phyloP scores from a whole-genome alignment of 228 moss, liverwort and hornwort species.

The Sphagnum fallax region DNA sequence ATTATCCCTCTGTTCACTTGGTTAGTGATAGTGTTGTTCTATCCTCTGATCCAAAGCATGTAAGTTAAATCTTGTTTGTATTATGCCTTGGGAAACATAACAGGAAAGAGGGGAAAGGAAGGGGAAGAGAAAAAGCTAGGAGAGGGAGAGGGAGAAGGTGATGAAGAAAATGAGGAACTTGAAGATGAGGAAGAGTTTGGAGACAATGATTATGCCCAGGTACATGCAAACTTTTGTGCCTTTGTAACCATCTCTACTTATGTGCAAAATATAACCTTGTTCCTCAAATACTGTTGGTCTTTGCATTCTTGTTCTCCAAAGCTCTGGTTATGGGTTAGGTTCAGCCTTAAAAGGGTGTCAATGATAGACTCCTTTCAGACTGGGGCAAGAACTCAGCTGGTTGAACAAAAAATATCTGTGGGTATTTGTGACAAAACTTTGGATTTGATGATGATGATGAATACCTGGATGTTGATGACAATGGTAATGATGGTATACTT shows the following conservation, averaged over 20 bases:
- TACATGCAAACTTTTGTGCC: conserved; percentile 8
- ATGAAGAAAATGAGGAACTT: conserved; percentile 71
- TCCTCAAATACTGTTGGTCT: conserved; percentile 3
- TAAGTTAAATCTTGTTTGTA: background rate
- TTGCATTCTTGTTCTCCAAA: background rate
- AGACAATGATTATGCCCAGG: conserved; percentile 95
- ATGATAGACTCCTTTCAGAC: background rate
- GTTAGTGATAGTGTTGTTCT: no score
- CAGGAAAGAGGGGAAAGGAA: conserved; percentile 72
- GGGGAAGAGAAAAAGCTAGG: conserved; percentile 80
- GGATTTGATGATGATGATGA: conserved; percentile 97
- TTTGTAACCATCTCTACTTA: background rate
- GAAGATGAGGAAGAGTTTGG: conserved; percentile 85
- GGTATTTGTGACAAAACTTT: conserved; percentile 33
- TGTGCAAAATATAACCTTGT: background rate
- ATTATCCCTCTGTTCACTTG: background rate
- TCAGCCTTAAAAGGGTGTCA: background rate
- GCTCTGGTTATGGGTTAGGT: background rate
- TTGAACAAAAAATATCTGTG: background rate
- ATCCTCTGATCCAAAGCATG: background rate
- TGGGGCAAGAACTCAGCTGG: no score
- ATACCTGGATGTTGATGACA: conserved; percentile 68
- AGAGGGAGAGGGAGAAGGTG: conserved; percentile 77
- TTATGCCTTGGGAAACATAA: conserved; percentile 36
- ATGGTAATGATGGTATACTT: conserved; percentile 75